Conservation (phyloP, 1,284 basidiomycete species). For the Athelia psychrophila region DNA sequence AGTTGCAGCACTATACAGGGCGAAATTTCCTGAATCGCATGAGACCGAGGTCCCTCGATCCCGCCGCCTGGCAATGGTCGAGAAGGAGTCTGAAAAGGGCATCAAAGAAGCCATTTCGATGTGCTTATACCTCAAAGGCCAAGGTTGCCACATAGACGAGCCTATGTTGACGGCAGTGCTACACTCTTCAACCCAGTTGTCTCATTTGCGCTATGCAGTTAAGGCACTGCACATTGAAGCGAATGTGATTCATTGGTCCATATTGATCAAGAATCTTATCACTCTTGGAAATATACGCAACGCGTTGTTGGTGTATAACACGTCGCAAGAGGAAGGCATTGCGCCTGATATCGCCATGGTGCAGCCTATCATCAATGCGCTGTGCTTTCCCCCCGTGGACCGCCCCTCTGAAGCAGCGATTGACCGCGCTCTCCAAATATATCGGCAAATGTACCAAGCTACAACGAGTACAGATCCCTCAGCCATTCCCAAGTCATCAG, state of each 20-base stretch:
- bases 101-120: conserved; percentile 19
- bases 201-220: conserved; percentile 43
- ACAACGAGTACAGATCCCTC: conserved; percentile 31
- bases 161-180: conserved; percentile 37
- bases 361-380: conserved; percentile 46
- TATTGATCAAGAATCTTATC: conserved; percentile 47
- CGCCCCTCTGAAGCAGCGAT: conserved; percentile 37
- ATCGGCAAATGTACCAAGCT: conserved; percentile 18
- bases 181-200: conserved; percentile 26
- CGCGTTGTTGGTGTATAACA: conserved; percentile 48
- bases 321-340: conserved; percentile 39
- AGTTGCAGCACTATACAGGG: conserved; percentile 34
- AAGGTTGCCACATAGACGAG: conserved; percentile 32
- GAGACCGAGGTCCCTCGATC: too few relatives aligned
- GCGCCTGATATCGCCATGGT: conserved; percentile 45
- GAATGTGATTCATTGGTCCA: conserved; percentile 43
- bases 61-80: conserved; percentile 11
- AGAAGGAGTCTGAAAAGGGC: conserved; percentile 23
- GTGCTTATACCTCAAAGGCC: conserved; percentile 5
- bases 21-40: conserved; percentile 20
- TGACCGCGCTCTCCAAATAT: conserved; percentile 49
- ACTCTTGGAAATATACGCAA: conserved; percentile 29
- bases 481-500: conserved; percentile 27
- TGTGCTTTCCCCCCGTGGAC: conserved; percentile 38
- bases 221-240: conserved; percentile 37